Conservation (phyloP, 805 yeast genomes). For the Candida xiaguanensis region DNA sequence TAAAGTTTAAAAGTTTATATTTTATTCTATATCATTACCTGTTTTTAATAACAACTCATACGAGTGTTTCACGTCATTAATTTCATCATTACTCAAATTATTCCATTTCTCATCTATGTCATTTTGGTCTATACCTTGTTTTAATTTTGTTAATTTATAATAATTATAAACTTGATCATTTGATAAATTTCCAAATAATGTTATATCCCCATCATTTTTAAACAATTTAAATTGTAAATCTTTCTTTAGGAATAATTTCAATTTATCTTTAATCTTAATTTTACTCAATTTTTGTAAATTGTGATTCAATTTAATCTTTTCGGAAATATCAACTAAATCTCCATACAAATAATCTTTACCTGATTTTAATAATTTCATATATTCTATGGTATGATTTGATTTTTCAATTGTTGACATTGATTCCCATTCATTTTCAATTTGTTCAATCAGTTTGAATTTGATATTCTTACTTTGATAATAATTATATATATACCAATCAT, state of each 20-base stretch:
- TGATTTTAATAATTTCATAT: slow-evolving; percentile 19
- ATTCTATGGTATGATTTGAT: slow-evolving; percentile 15
- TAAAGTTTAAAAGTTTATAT: no score
- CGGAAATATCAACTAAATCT: slow-evolving; percentile 16
- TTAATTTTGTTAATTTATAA: background rate
- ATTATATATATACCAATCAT: slow-evolving; percentile 2
- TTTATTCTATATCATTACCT: background rate
- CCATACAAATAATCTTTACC: slow-evolving; percentile 30
- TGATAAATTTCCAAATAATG: background rate
- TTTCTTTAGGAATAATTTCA: background rate
- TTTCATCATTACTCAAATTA: background rate
- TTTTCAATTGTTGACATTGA: background rate
- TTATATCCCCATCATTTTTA: background rate
- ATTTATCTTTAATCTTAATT: background rate
- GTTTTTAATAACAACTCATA: slow-evolving; percentile 1
- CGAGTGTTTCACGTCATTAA: background rate
- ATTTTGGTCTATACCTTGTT: background rate
- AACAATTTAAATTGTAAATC: background rate
- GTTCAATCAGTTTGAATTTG: background rate
- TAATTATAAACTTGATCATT: background rate
- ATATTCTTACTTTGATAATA: background rate
- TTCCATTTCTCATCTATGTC: background rate
- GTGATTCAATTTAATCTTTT: background rate
- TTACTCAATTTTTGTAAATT: background rate
- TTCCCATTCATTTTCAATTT: slow-evolving; percentile 6